Evolutionary conservation across 208 protist species (phyloP), one percentile per base, ranked within the genome.

Genomic region (Trypanosoma platydactyli): DNA sequence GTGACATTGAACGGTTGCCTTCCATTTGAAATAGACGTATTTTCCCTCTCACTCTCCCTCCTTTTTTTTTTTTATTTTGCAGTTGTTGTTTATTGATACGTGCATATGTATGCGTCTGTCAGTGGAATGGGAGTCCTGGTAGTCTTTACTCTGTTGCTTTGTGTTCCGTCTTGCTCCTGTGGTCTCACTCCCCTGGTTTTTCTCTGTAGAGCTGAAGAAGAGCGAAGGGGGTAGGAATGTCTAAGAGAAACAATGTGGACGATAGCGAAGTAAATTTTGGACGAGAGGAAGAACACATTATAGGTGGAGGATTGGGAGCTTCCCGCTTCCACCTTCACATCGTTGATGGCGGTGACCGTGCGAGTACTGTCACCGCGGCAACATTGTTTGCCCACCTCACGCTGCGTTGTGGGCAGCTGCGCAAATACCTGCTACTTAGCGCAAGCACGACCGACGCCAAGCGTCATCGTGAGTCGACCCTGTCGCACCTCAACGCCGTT

Each of bases 351-450:
- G 84, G 76, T 18, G 66, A 69, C 33, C 27, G 60, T 9, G 53
- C 51, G 35, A 66, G 73, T 42, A 82, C 74, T 13, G 79, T 71
- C 29, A 77, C 75, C 0, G 78, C 77, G 5, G 57, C 78, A 20
- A 66, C 67, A 13, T 54, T 92, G 12, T 88, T 92, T 30, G 86
- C 84, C 7, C 86, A 92, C 67, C 68, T 95, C 45, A 80, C 84
- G 18, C 72, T 92, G 38, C 83, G 84, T 51, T 90, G 84, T 56
- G 84, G 77, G 0, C 82, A 80, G 24, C 69, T 91, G n/a, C 53
- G 69, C 22, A 73, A 84, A 16, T 66, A 70, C 25, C 55, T 91
- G 6, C 59, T 75, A 4, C 64, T 94, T 13, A 94, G 89, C 45
- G 89, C 86, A 7, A 94, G 89, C 75, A 84, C 77, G 11, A 68